Percentiles rank a stretch among this genome's conserved stretches.
Conservation (phyloP, 805 yeast genomes). For the Hanseniaspora guilliermondii region DNA sequence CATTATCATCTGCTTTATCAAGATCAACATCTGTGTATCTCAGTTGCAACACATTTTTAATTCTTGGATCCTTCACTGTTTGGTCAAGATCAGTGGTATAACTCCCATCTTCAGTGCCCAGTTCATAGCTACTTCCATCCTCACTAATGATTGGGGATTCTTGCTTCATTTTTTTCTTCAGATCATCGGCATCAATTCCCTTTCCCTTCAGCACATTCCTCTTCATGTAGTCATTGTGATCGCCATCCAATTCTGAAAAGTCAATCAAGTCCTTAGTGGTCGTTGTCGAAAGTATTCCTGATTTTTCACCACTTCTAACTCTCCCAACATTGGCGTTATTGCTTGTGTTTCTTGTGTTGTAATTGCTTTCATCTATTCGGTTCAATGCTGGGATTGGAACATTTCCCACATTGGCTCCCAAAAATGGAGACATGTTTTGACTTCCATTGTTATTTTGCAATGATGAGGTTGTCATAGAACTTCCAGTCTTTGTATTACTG, state of each 20-base stretch:
- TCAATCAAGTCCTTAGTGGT: constrained; percentile 9
- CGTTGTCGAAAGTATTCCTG: background rate
- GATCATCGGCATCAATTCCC: background rate
- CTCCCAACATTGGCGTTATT: background rate
- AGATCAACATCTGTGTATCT: constrained; percentile 12
- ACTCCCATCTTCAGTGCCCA: background rate
- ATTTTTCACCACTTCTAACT: background rate
- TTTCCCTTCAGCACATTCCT: background rate
- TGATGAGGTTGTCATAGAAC: background rate
- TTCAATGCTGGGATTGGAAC: background rate
- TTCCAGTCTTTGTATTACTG: background rate
- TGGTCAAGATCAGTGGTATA: background rate
- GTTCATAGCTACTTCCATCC: background rate
- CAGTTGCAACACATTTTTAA: constrained; percentile 6
- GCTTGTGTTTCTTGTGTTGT: background rate
- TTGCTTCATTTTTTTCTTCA: constrained; percentile 6
- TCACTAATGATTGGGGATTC: constrained; percentile 8
- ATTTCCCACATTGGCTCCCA: background rate
- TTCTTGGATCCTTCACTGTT: background rate
- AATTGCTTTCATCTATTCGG: background rate
- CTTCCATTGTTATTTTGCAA: constrained; percentile 2
- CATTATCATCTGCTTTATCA: constrained; percentile 38
- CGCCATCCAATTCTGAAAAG: constrained; percentile 5
- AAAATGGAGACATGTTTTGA: constrained; percentile 5
- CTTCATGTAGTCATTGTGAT: background rate